A percentile compares a stretch with the other conserved stretches of the same genome.
phyloP scores from a whole-genome alignment of 2,329 filamentous ascomycete species.

The Cucurbitaria berberidis region DNA sequence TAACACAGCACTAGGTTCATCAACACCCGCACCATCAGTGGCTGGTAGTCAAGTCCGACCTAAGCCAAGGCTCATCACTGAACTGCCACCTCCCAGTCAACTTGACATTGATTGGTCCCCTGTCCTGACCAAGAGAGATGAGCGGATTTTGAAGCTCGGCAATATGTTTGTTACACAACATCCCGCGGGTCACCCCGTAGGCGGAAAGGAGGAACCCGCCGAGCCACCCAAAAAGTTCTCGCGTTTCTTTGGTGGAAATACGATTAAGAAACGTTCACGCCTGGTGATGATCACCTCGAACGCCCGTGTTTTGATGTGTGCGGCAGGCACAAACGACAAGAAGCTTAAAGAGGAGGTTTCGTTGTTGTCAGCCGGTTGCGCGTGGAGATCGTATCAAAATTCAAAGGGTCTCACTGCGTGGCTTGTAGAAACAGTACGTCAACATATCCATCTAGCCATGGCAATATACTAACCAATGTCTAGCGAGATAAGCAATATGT shows the following conservation, averaged over 20 bases:
- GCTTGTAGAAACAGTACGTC: conserved; percentile 90
- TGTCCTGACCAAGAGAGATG: conserved; percentile 86
- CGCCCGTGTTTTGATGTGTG: conserved; percentile 85
- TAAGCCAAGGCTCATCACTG: conserved; percentile 81
- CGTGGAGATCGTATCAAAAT: conserved; percentile 81
- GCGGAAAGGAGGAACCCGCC: conserved; percentile 67
- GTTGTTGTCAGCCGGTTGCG: conserved; percentile 75
- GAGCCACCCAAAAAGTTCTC: conserved; percentile 84
- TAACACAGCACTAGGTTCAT: conserved; percentile 37
- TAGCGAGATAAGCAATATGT: conserved; percentile 88
- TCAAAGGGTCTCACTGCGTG: conserved; percentile 87
- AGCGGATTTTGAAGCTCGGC: conserved; percentile 91
- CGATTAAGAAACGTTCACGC: conserved; percentile 89
- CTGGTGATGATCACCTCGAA: conserved; percentile 95
- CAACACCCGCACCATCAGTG: conserved; percentile 29
- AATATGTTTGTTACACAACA: conserved; percentile 85
- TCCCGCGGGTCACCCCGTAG: conserved; percentile 75
- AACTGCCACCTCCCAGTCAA: conserved; percentile 94
- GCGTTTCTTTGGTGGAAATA: conserved; percentile 89
- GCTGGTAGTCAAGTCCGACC: conserved; percentile 54
- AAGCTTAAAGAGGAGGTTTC: conserved; percentile 91
- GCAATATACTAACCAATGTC: conserved; percentile 7
- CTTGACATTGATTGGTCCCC: conserved; percentile 99
- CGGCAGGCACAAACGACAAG: conserved; percentile 93
- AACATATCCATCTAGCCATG: background rate